Base-by-base conservation (phyloP, 1,139 yeast species). In the Candida tropicalis region DNA sequence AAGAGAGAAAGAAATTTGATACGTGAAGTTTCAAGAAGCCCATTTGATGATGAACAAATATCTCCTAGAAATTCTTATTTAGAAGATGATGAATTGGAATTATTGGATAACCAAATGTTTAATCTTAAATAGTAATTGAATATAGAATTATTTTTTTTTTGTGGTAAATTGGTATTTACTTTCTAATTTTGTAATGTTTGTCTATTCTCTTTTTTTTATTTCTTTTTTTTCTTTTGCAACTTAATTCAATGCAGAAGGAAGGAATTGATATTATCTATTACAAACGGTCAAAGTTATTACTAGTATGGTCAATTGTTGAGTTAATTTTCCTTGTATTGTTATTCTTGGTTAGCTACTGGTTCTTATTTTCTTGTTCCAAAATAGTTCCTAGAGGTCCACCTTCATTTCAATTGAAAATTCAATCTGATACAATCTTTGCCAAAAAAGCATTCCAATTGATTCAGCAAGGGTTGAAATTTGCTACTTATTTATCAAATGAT, bases 401-500 rank as follows among this genome's bases (percentile, higher is more conserved):
- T 10, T n/a, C 37, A 16, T 28, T 47, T 11, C 34, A 39, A 24
- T 29, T 47, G 22, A 38, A 43, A 10, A 38, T 44, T n/a, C 29
- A 41, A 25, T 40, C 48, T 11, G 37, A 43, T 34, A 46, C 51
- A 1, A 37, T 24, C 7, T 37, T 37, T 31, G 46, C 51, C 34
- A 35, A 42, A 27, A 46, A 45, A 15, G 40, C 44, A 12, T 25
- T 47, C 17, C 49, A 40, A 28, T 24, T 43, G 17, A 28, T 46
- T 25, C 51, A 48, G 43, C 82, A 79, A 46, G 77, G 79, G 13
- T 60, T 81, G 39, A 72, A 70, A 49, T 66, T 81, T 49, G 57
- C 81, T 10, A 75, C 86, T 0, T 80, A 75, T 51, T 61, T 82
- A 44, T 83, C 85, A 0, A 69, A 73, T 35, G 87, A 82, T 53